A percentile compares a stretch with the other conserved stretches of the same genome.
phyloP scores from a whole-genome alignment of 2,329 filamentous ascomycete species.

The Ophiostoma tasmaniense region DNA sequence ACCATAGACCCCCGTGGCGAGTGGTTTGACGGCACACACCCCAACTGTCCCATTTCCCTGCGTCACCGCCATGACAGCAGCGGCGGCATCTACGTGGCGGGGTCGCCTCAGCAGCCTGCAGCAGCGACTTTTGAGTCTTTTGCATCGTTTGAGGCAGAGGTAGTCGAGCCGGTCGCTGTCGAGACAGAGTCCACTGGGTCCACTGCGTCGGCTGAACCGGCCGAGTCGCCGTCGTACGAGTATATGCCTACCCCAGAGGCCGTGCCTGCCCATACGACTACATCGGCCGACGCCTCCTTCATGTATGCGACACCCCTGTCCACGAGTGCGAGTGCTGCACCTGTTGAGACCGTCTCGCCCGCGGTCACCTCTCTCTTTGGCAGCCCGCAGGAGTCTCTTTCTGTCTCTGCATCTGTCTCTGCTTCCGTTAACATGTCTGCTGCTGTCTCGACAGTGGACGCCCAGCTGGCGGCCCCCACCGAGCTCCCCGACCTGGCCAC shows the following conservation, averaged over 20 bases:
- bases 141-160: too few species aligned
- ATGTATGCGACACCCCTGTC: neutral
- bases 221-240: neutral
- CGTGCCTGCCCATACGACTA: too few species aligned
- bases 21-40: conserved; percentile 13
- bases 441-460: neutral
- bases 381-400: neutral
- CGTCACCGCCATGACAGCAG: conserved; percentile 13
- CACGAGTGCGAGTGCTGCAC: neutral
- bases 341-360: neutral
- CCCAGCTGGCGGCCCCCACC: neutral
- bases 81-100: conserved; percentile 13
- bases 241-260: neutral
- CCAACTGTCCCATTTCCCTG: neutral
- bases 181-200: too few species aligned
- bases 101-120: neutral
- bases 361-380: neutral
- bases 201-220: too few species aligned
- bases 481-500: too few species aligned
- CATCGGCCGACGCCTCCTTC: neutral
- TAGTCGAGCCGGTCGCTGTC: too few species aligned
- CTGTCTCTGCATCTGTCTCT: too few species aligned
- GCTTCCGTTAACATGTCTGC: too few species aligned
- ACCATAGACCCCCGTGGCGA: neutral
- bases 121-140: too few species aligned